Evolutionary conservation across 164 flowering plant genomes (phyloP), one percentile per base, ranked within the genome.

Genomic region (Vitis amurensis): DNA sequence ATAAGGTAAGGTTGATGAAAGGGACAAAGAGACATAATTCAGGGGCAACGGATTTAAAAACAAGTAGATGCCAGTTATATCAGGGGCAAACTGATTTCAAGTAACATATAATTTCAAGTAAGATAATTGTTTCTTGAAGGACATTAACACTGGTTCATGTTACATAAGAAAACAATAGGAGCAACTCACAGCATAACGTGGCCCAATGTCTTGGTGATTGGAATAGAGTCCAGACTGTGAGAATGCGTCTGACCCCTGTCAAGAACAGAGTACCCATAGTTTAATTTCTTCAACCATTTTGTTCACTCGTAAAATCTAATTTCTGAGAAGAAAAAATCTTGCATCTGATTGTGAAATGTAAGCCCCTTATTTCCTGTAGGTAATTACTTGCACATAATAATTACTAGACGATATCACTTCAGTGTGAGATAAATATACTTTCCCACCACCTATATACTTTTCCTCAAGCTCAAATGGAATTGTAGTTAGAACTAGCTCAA

Each of bases 161-260:
- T 50, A 1, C 63, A 10, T 31, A 52, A 23, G 56, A 55, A 59
- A 29, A 64, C 10, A 11, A n/a, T 9, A 56, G 10, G n/a, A 31
- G 50, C 2, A 63, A 85, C 97, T 89, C 76, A 94, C 98, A 59
- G 98, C 85, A 81, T 94, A 94, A 48, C 98, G 96, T 8, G 98
- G 98, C 52, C 97, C 98, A 59, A 94, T 94, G 79, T 94, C 98
- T 85, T 94, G 98, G 79, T 94, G 98, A 78, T 94, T 94, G 63
- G 98, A 94, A 76, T 94, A 94, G 27, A 94, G 89, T 62, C 98
- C 98, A 75, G 98, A 94, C 71, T 94, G 98, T 50, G 98, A 94
- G 74, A 94, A 94, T 72, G 98, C 97, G 81, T 94, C 98, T 48
- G 82, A 77, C 55, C 98, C 98, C 98, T 94, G 90, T 57, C 10